A percentile compares a stretch with the other conserved stretches of the same genome.
Evolutionary conservation across 768 basidiomycete genomes (phyloP).

Genomic region (Floccularia luteovirens): DNA sequence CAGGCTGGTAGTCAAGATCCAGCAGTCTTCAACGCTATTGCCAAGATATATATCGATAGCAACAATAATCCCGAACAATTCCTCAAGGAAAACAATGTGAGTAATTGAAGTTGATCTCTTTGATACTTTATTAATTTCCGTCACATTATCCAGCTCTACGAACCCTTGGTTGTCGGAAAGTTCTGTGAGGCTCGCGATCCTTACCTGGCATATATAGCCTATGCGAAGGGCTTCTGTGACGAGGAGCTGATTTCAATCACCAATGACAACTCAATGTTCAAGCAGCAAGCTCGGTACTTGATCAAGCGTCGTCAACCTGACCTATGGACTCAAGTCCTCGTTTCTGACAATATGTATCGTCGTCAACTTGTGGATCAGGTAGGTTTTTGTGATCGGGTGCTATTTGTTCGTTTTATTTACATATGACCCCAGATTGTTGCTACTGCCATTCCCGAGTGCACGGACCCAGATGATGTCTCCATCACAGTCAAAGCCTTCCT

Average conservation of each 20-base stretch:
- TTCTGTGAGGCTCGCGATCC: constrained; percentile 99
- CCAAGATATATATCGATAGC: constrained; percentile 98
- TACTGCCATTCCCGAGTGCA: constrained; percentile 93
- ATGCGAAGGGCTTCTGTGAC: constrained; percentile 98
- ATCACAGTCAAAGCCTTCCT: constrained; percentile 98
- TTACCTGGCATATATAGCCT: constrained; percentile 97
- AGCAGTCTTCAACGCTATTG: constrained; percentile 92
- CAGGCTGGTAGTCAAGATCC: constrained; percentile 92
- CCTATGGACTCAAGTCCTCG: constrained; percentile 93
- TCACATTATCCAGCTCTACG: constrained; percentile 62
- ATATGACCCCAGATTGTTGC: constrained; percentile 64
- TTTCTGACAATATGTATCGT: constrained; percentile 84
- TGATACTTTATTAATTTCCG: constrained; percentile 7
- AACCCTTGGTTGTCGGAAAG: constrained; percentile 95
- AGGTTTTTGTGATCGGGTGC: constrained; percentile 6
- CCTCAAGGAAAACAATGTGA: constrained; percentile 96
- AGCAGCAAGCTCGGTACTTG: constrained; percentile 97
- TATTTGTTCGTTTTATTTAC: constrained; percentile 2
- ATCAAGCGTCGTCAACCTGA: constrained; percentile 94
- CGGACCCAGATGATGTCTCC: constrained; percentile 97
- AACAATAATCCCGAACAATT: constrained; percentile 98
- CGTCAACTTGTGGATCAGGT: constrained; percentile 93
- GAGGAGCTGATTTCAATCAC: constrained; percentile 96
- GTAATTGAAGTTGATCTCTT: constrained; percentile 16
- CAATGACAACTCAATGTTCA: constrained; percentile 99